Conservation (phyloP, 2,329 filamentous ascomycete genomes). For the Calonectria montana region DNA sequence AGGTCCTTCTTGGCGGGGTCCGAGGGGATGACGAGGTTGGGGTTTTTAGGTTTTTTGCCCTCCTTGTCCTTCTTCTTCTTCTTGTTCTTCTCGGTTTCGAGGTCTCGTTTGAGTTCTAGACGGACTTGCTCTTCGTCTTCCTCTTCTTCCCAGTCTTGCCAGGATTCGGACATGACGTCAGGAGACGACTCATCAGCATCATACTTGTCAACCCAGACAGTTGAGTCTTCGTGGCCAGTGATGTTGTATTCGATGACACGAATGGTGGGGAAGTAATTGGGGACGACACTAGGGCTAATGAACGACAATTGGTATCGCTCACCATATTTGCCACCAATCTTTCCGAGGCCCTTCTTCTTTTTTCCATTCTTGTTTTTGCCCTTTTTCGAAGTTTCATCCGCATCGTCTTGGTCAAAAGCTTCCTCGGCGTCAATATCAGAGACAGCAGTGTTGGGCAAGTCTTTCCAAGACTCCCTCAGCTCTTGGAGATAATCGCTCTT, state of each 20-base stretch:
- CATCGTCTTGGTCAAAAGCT: conserved; percentile 33
- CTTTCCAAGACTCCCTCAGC: conserved; percentile 81
- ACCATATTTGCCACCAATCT: conserved; percentile 82
- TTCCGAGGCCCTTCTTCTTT: conserved; percentile 65
- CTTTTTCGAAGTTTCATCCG: conserved; percentile 36
- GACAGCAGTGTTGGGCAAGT: conserved; percentile 69
- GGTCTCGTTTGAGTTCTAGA: conserved; percentile 42
- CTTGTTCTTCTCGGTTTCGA: conserved; percentile 42
- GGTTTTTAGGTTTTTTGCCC: conserved; percentile 67
- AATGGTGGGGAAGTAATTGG: conserved; percentile 90
- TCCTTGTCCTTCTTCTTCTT: conserved; percentile 58
- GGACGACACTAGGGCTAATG: conserved; percentile 88
- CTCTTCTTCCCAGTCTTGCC: conserved; percentile 48
- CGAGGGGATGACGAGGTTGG: conserved; percentile 73
- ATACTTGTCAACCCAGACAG: conserved; percentile 57
- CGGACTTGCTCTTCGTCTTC: conserved; percentile 38
- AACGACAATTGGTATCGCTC: conserved; percentile 87
- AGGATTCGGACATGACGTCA: conserved; percentile 13
- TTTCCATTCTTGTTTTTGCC: conserved; percentile 52
- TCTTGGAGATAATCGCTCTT: conserved; percentile 79
- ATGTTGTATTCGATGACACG: conserved; percentile 97
- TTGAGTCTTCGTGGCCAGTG: conserved; percentile 73
- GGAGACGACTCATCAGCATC: conserved; percentile 13
- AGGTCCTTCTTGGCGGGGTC: conserved; percentile 77
- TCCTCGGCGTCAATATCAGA: conserved; percentile 34